These are phyloP conservation scores for Leishmania arabica DNA, from an alignment of 208 protist species.

Conservation along the genomic window DNA sequence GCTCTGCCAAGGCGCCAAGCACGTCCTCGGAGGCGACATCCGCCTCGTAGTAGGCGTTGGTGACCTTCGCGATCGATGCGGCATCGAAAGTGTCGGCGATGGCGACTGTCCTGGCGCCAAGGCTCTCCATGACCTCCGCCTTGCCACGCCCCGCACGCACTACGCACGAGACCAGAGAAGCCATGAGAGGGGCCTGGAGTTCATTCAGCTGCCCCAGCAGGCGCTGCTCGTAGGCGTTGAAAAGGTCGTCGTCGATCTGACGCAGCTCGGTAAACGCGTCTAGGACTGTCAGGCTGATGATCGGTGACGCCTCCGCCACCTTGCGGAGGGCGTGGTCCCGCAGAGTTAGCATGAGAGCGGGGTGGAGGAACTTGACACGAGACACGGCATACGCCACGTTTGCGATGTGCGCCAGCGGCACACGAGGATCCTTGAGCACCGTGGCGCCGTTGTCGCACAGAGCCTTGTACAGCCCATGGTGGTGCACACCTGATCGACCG, in stretches of 20 bases:
- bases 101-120: slow-evolving; percentile 60
- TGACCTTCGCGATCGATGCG: slow-evolving; percentile 74
- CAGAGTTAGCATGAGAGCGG: slow-evolving; percentile 69
- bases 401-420: slow-evolving; percentile 80
- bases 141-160: slow-evolving; percentile 54
- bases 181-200: slow-evolving; percentile 67
- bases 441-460: slow-evolving; percentile 65
- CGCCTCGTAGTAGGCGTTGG: slow-evolving; percentile 73
- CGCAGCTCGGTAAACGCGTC: slow-evolving; percentile 81
- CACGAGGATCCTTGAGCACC: slow-evolving; percentile 62
- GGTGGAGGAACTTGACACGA: slow-evolving; percentile 70
- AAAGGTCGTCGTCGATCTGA: slow-evolving; percentile 78
- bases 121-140: slow-evolving; percentile 48
- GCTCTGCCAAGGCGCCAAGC: slow-evolving; percentile 86
- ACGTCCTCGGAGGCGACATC: slow-evolving; percentile 77
- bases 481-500: slow-evolving; percentile 81
- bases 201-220: slow-evolving; percentile 58
- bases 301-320: slow-evolving; percentile 38
- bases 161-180: slow-evolving; percentile 65
- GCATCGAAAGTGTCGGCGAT: slow-evolving; percentile 73
- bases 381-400: slow-evolving; percentile 88
- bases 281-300: slow-evolving; percentile 82
- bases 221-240: slow-evolving; percentile 67
- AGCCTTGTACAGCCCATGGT: slow-evolving; percentile 69
- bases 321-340: slow-evolving; percentile 73